phyloP scores from a whole-genome alignment of 352 stramenopile species.

The Phytophthora pisi region DNA sequence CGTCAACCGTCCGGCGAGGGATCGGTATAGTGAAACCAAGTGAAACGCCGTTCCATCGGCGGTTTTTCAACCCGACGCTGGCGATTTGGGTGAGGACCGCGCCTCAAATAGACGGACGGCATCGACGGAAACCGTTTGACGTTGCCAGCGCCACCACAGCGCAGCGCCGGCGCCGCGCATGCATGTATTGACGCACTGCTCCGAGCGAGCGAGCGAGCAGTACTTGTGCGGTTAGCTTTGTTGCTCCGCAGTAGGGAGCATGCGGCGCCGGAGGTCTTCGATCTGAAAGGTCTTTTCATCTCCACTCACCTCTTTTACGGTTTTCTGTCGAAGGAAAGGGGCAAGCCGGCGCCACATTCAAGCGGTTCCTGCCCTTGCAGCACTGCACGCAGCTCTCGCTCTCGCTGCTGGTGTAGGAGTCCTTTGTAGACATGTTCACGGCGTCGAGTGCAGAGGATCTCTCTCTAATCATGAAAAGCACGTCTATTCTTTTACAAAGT shows the following conservation, averaged over 20 bases:
- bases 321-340: too few species aligned
- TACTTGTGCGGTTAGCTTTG: background rate
- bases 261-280: background rate
- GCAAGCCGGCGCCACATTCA: too few species aligned
- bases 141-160: background rate
- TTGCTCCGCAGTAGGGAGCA: background rate
- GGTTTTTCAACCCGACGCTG: constrained; percentile 29
- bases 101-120: constrained; percentile 15
- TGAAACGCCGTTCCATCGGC: background rate
- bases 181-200: background rate
- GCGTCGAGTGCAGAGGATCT: background rate
- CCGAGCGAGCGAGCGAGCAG: background rate
- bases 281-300: background rate
- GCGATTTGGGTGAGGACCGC: constrained; percentile 12
- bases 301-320: background rate
- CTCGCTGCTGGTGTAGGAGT: too few species aligned
- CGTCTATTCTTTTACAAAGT: background rate
- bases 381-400: too few species aligned
- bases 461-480: background rate
- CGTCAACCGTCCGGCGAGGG: constrained; percentile 13
- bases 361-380: too few species aligned
- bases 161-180: background rate
- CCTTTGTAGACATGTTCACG: too few species aligned
- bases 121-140: background rate
- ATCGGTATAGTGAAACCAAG: constrained; percentile 32